Evolutionary conservation across 805 yeast species (phyloP), one percentile per base, ranked within the genome.

Genomic region (Candida adriatica): DNA sequence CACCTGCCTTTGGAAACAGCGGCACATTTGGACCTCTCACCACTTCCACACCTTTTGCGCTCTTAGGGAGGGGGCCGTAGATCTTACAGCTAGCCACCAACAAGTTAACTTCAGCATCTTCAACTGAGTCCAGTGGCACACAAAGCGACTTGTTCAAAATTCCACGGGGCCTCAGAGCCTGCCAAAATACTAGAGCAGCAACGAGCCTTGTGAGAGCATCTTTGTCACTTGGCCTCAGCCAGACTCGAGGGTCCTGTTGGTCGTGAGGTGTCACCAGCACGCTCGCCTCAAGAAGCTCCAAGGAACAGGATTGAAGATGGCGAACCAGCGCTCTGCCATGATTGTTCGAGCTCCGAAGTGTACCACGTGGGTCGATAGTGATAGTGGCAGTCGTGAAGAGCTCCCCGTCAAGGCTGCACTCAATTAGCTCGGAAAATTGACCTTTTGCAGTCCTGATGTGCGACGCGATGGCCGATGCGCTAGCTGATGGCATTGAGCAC

Each of bases 51-150:
- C 38, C 35, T 40, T 38, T 41, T 13, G 18, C 32, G 16, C 29
- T 33, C 39, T 42, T 37, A 24, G 56, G 59, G 8, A 28, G 46
- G 40, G 33, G 84, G 0, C 84, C 87, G 53, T 57, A 81, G 2
- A 80, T 64, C 48, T 73, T 74, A 46, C 80, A 73, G 24, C 81
- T 66, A 34, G 85, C 76, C 13, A 77, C 79, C 30, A 79, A 55
- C 10, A 79, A 47, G 41, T 55, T 56, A 18, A 35, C 34, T 8
- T 32, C 27, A 32, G 58, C 64, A 43, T 58, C 63, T 6, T 51
- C 53, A 26, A 34, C 48, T 16, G 36, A 41, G 16, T 43, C 27
- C 26, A 51, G 38, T 4, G 49, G 43, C n/a, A 38, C 30, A 5
- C n/a, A 14, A 14, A 44, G 24, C 24, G 32, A 37, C 46, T 75